Base-by-base conservation (phyloP, 2,329 filamentous ascomycete genomes). In the Coniochaeta sp. region DNA sequence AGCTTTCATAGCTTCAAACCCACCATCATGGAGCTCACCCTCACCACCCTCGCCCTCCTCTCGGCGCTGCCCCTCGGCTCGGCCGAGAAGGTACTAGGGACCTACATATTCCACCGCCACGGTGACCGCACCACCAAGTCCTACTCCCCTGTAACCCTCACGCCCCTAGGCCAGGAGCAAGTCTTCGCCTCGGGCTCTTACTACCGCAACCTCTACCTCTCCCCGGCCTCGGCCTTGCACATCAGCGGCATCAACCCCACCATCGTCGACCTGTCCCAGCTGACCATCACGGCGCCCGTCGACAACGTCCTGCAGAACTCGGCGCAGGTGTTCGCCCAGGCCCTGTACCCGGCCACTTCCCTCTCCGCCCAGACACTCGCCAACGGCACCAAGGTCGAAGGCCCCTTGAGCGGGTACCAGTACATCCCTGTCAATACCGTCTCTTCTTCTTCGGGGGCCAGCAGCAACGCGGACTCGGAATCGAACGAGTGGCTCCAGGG, bases 21-120 rank as follows among this genome's bases (percentile, higher is more conserved):
- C 31, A n/a, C 20, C 22, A 52, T 20, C n/a, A 56, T 58, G 55
- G 47, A 51, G 24, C 46, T 51, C 12, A 50, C 49, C 6, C 40
- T 49, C 38, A 12, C 38, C 22, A 54, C 74, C 52, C 59, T 75
- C 53, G 58, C 73, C 55, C 66, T 72, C 38, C 61, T 73, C 48
- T 63, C 70, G 50, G 59, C 72, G 48, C 55, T 71, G 46, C 62
- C 67, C n/a, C 60, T 70, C 32, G 59, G 54, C 45, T 59, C 55
- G 47, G 71, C 71, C 18, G 88, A 95, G 72, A 87, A 84, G 1
- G 76, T 94, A 26, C 76, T 95, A 14, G 91, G 90, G 50, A 83
- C 86, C 45, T 94, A 91, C 68, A 83, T 96, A 69, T 95, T 95
- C 75, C 83, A 89, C 60, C 87, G 91, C 45, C 91, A 96, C 71